phyloP scores from a whole-genome alignment of 1,284 basidiomycete genomes.

The Lignosus rhinocerotis region DNA sequence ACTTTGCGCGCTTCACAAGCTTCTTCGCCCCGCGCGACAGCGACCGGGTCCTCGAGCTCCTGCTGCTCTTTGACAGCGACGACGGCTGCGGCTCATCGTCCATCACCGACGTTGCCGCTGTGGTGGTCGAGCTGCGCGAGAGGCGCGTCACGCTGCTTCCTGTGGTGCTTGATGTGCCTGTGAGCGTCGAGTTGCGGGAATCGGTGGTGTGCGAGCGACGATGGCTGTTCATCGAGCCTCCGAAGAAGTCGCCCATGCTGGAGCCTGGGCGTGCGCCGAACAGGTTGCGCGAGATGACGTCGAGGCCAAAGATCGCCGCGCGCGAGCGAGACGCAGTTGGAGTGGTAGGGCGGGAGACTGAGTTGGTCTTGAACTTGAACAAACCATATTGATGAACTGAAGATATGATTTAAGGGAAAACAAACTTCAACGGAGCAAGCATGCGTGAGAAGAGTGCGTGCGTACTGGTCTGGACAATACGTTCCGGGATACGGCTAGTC shows the following conservation, averaged over 20 bases:
- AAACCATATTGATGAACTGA: slow-evolving; percentile 84
- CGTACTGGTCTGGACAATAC: slow-evolving; percentile 81
- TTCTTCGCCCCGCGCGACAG: slow-evolving; percentile 37
- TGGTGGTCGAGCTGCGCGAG: slow-evolving; percentile 63
- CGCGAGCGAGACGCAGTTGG: slow-evolving; percentile 75
- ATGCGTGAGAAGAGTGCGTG: slow-evolving; percentile 11
- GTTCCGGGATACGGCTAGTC: slow-evolving; percentile 65
- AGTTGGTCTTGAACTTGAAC: slow-evolving; percentile 80
- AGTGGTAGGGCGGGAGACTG: slow-evolving; percentile 76
- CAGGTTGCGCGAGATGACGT: slow-evolving; percentile 79
- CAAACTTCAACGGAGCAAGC: background rate
- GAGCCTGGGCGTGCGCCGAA: slow-evolving; percentile 65
- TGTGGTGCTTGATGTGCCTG: slow-evolving; percentile 50
- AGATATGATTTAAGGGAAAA: background rate
- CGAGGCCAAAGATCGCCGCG: slow-evolving; percentile 80
- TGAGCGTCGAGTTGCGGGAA: slow-evolving; percentile 71
- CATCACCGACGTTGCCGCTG: slow-evolving; percentile 56
- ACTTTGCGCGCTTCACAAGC: slow-evolving; percentile 57
- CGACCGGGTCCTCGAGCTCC: slow-evolving; percentile 42
- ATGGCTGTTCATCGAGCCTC: slow-evolving; percentile 63
- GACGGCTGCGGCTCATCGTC: slow-evolving; percentile 51
- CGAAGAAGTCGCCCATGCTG: slow-evolving; percentile 68
- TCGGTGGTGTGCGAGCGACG: slow-evolving; percentile 61
- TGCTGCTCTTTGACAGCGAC: slow-evolving; percentile 33
- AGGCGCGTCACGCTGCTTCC: slow-evolving; percentile 68